Base-by-base conservation (phyloP, 176 grass and related monocot species). In the Phyllostachys edulis region DNA sequence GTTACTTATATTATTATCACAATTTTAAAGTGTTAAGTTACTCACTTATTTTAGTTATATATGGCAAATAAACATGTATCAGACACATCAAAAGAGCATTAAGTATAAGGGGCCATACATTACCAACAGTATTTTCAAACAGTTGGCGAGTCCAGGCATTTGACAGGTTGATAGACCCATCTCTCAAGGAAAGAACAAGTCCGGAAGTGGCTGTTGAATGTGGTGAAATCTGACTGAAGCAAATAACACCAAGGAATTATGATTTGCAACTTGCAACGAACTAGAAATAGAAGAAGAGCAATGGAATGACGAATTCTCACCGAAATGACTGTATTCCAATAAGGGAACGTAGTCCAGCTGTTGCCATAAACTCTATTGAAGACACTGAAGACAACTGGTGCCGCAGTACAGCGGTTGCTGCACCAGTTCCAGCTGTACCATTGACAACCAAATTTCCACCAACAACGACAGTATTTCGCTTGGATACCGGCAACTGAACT, bases 61-160 rank as follows among this genome's bases (percentile, higher is more conserved):
- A 72, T 40, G 16, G 20, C 3, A 16, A 14, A 79, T 66, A 47
- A 83, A 46, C n/a, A 45, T 81, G 75, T 67, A 74, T 41, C 26
- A 8, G 11, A 56, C 39, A 79, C 32, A 86, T 61, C 17, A 67
- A 78, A 55, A 61, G 32, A 59, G n/a, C 24, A 85, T 59, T 55
- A 62, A 80, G 69, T 34, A 38, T 49, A 80, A 85, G 63, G 68
- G 46, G 78, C 42, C 83, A 89, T 99, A 99, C 96, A 92, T 94
- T 92, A 63, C 91, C 96, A 78, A 96, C 86, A 85, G 83, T 76
- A 71, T 90, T 71, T 63, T 96, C 96, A 83, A 93, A 92, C 82
- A 99, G 74, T 90, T 96, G 93, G 72, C 96, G 91, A 81, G 87
- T 92, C 96, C 96, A 99, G 27, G 86, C 87, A 84, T 99, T 99